Conservation (phyloP, 768 basidiomycete species). For the Gautieria morchelliformis region DNA sequence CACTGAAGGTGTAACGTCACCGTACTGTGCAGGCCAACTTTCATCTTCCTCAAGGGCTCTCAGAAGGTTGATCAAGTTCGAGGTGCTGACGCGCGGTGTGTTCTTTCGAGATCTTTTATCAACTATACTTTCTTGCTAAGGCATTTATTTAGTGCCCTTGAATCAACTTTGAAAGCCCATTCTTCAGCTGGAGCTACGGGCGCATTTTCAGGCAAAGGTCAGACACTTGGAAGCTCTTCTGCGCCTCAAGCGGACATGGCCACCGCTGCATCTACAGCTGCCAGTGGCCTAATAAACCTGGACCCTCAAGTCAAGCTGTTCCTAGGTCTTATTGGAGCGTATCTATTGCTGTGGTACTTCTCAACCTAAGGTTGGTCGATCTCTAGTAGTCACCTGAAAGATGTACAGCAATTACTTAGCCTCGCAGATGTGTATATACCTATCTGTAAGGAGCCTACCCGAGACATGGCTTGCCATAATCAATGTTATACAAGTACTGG, state of each 20-base stretch:
- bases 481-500: no score
- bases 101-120: background rate
- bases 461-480: no score
- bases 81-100: slow-evolving; percentile 62
- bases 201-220: slow-evolving; percentile 64
- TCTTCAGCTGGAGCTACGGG: slow-evolving; percentile 27
- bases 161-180: slow-evolving; percentile 47
- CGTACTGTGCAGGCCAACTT: slow-evolving; percentile 57
- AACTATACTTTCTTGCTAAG: background rate
- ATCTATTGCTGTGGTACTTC: slow-evolving; percentile 43
- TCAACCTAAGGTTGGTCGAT: background rate
- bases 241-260: slow-evolving; percentile 12
- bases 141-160: slow-evolving; percentile 39
- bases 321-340: slow-evolving; percentile 52
- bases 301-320: slow-evolving; percentile 63
- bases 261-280: slow-evolving; percentile 26
- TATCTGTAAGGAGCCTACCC: no score
- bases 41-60: slow-evolving; percentile 62
- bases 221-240: slow-evolving; percentile 48
- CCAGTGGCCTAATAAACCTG: slow-evolving; percentile 33
- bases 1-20: background rate
- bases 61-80: slow-evolving; percentile 61
- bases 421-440: no score
- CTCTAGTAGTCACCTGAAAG: background rate
- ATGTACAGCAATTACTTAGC: background rate